Conservation (phyloP, 2,329 filamentous ascomycete species). For the Tympanopsis confertula region DNA sequence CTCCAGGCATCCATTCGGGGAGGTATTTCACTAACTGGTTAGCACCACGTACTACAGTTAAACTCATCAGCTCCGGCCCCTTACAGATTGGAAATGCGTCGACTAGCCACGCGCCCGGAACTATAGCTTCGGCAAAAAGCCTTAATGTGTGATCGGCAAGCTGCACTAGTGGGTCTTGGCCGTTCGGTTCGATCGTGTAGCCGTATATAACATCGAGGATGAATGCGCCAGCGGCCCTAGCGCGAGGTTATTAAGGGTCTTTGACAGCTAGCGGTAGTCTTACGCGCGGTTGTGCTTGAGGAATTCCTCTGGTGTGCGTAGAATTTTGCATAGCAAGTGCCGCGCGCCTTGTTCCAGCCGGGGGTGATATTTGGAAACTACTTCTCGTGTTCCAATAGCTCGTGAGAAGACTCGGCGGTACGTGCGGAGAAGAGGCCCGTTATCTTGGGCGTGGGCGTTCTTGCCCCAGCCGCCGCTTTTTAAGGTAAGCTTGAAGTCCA, state of each 20-base stretch:
- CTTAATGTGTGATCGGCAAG: constrained; percentile 24
- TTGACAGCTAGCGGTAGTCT: constrained; percentile 6
- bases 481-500: no score
- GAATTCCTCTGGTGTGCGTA: constrained; percentile 23
- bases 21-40: constrained; percentile 18
- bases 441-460: no score
- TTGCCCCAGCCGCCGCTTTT: no score
- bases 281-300: constrained; percentile 28
- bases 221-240: constrained; percentile 21
- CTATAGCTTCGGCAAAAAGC: constrained; percentile 22
- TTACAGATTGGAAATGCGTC: constrained; percentile 29
- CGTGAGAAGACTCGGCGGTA: no score
- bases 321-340: no score
- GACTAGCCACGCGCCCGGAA: constrained; percentile 30
- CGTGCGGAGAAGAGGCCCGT: no score
- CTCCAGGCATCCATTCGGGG: constrained; percentile 31
- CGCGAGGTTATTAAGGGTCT: constrained; percentile 1
- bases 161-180: constrained; percentile 27
- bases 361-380: no score
- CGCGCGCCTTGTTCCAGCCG: no score
- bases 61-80: no score
- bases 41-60: no score
- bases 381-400: no score
- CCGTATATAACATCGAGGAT: constrained; percentile 32
- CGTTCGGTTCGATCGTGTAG: constrained; percentile 26